These are phyloP conservation scores for Fusarium hainanense DNA, from an alignment of 2,329 filamentous ascomycete genomes.

Conservation along the genomic window DNA sequence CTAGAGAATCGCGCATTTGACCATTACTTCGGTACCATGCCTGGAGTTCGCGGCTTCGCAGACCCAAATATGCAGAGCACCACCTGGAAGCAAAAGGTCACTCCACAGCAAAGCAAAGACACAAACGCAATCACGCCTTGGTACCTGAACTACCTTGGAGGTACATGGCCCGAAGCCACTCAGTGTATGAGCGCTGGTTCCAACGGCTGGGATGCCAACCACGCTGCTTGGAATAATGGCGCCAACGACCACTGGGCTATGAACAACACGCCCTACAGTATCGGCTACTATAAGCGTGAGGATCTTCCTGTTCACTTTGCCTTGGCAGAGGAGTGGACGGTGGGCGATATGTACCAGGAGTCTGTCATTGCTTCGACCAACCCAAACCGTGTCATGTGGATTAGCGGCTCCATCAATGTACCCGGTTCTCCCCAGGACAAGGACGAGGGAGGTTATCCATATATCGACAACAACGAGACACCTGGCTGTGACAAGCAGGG, in stretches of 20 bases:
- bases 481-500: constrained; percentile 4
- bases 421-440: constrained; percentile 51
- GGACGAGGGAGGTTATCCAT: constrained; percentile 28
- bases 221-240: constrained; percentile 62
- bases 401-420: constrained; percentile 63
- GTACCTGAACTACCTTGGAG: constrained; percentile 66
- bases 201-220: constrained; percentile 64
- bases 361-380: constrained; percentile 63
- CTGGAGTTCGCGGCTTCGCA: constrained; percentile 18
- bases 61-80: constrained; percentile 7
- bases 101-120: background rate
- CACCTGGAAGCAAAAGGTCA: constrained; percentile 15
- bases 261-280: constrained; percentile 43
- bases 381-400: constrained; percentile 63
- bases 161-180: constrained; percentile 61
- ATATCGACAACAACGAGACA: constrained; percentile 20
- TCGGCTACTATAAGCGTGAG: constrained; percentile 3
- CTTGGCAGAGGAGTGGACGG: constrained; percentile 11
- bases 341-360: constrained; percentile 66
- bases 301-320: constrained; percentile 10
- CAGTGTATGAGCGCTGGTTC: constrained; percentile 65
- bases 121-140: constrained; percentile 49
- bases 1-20: constrained; percentile 21
- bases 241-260: constrained; percentile 65
- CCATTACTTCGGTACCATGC: constrained; percentile 22